Conservation (phyloP, 768 basidiomycete genomes). For the Lentinus brumalis region DNA sequence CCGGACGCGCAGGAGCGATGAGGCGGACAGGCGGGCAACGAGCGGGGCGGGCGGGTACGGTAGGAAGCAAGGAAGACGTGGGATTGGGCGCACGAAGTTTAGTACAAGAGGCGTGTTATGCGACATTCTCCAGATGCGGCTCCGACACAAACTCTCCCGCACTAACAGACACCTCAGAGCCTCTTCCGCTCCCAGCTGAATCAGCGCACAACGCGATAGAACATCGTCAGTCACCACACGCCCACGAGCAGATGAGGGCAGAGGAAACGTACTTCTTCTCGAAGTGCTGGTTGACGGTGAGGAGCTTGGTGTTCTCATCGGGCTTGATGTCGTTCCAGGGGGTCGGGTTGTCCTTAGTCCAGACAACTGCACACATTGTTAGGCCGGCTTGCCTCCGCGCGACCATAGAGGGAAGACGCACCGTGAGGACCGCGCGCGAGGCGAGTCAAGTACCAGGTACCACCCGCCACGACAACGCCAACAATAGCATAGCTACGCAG, state of each 20-base stretch:
- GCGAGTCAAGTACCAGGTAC: constrained; percentile 44
- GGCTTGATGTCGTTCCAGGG: constrained; percentile 87
- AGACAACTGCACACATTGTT: constrained; percentile 43
- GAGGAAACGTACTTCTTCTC: constrained; percentile 60
- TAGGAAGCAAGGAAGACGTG: not conserved
- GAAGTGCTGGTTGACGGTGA: constrained; percentile 72
- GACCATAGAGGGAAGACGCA: constrained; percentile 20
- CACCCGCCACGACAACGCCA: constrained; percentile 45
- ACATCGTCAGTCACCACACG: constrained; percentile 2
- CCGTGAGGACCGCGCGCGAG: constrained; percentile 48
- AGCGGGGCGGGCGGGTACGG: not conserved
- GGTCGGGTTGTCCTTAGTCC: constrained; percentile 74
- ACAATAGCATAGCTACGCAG: constrained; percentile 48
- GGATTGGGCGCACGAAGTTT: not conserved
- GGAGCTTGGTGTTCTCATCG: constrained; percentile 72
- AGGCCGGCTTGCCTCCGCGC: too few species aligned
- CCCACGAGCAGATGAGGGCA: constrained; percentile 9
- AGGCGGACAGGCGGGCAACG: not conserved
- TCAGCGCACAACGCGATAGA: not conserved
- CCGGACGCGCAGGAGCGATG: not conserved
- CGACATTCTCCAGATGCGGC: not conserved
- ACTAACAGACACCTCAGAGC: constrained; percentile 44
- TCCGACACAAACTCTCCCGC: not conserved
- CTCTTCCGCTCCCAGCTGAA: constrained; percentile 76
- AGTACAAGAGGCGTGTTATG: not conserved